Evolutionary conservation across 1,284 basidiomycete genomes (phyloP), one percentile per base, ranked within the genome.

Genomic region (Apiotrichum brassicae): DNA sequence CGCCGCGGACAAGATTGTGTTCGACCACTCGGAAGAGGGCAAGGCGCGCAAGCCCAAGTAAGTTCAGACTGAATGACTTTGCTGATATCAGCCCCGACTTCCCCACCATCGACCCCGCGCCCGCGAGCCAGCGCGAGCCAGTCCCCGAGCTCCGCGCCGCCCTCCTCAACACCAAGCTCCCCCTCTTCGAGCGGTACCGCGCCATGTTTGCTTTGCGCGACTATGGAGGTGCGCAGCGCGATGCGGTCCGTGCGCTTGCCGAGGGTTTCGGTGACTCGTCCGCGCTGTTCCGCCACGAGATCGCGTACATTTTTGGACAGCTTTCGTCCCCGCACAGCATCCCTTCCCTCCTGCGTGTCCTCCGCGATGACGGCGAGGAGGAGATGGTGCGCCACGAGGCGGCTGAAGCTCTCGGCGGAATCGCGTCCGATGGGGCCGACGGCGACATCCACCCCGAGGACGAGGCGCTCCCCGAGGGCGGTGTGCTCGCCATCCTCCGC

Each of bases 371-470:
- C 0, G 68, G 74, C 1, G 95, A 98, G 73, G 86, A 86, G 41
- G 91, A 95, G 52, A 98, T 99, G 95, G 95, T 99, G 5, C 82
- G 95, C 22, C 95, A 99, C 65, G 95, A 99, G 74, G 95, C 94
- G 19, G 95, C 95, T 6, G 95, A 99, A 73, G 95, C 95, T 3
- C 80, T 98, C 0, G 95, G 95, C 19, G 91, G 93, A 4, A 97
- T 99, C 46, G 91, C 87, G 2, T 91, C 88, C 3, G 88, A 91
- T 1, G 91, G 72, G 4, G 67, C 67, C 9, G 72, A 69, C 43
- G 64, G 66, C 26, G 61, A 61, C 43, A 38, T 50, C 19, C 49
- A 65, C 43, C 60, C 60, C 12, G 62, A 59, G 20, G 71, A 62
- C 48, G 59, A 65, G 30, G 49, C 48, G n/a, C 52, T 65, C 6